Conservation (phyloP, 257 asterid genomes). For the Solanum phureja region DNA sequence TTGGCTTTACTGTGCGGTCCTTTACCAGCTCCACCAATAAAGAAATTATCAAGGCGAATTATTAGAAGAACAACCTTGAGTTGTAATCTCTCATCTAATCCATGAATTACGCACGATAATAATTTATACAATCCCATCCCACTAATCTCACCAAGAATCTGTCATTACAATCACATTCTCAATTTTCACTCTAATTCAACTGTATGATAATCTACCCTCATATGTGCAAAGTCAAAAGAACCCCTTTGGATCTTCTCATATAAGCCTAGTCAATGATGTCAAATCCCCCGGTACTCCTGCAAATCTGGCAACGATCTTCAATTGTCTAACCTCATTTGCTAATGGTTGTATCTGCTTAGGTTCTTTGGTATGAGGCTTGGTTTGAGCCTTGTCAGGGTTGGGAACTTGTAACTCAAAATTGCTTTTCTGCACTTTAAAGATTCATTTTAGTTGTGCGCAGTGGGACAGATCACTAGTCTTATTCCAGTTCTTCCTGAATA, state of each 20-base stretch:
- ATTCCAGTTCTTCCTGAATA: not conserved
- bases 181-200: not conserved
- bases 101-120: not conserved
- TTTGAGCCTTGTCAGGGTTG: not conserved
- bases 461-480: not conserved
- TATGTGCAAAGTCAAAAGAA: not conserved
- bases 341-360: not conserved
- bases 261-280: not conserved
- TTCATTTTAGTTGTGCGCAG: not conserved
- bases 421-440: not conserved
- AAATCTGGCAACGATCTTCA: not conserved
- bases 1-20: not conserved
- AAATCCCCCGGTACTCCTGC: not conserved
- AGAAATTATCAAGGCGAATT: not conserved
- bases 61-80: not conserved
- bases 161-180: not conserved
- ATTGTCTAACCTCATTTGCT: not conserved
- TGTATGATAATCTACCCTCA: not conserved
- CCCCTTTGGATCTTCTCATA: not conserved
- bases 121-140: not conserved
- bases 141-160: not conserved
- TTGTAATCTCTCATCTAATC: not conserved
- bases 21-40: not conserved
- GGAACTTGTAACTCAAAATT: not conserved
- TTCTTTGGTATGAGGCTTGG: not conserved